phyloP scores from a whole-genome alignment of 2,329 filamentous ascomycete species.

The Cadophora gregata region DNA sequence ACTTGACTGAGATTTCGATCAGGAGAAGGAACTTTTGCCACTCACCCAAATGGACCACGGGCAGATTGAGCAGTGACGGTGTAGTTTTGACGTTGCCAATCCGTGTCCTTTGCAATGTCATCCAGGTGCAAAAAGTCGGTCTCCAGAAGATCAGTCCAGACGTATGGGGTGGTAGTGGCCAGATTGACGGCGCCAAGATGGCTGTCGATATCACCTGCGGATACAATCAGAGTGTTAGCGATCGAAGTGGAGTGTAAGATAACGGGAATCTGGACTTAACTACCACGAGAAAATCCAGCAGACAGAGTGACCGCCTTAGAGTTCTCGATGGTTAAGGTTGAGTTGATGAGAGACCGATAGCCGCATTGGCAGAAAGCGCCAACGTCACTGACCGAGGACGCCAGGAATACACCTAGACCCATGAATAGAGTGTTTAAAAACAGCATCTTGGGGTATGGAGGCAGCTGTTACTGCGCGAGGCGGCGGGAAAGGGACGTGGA shows the following conservation, averaged over 20 bases:
- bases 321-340: constrained; percentile 45
- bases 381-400: neutral
- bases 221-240: neutral
- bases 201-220: neutral
- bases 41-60: constrained; percentile 64
- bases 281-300: neutral
- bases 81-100: constrained; percentile 73
- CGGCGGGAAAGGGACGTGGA: neutral
- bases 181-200: neutral
- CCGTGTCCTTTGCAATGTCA: constrained; percentile 55
- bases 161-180: constrained; percentile 43
- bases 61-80: constrained; percentile 63
- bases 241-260: neutral
- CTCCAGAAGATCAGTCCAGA: constrained; percentile 75
- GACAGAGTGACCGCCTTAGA: constrained; percentile 22
- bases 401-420: neutral
- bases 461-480: neutral
- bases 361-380: constrained; percentile 72
- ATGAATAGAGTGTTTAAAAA: neutral
- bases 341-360: constrained; percentile 57
- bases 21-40: neutral
- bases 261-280: neutral
- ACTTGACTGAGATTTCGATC: neutral
- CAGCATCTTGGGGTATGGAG: neutral
- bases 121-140: constrained; percentile 70